Evolutionary conservation across 129 eudicot species (phyloP), one percentile per base, ranked within the genome.

Genomic region (Flaveria trinervia): DNA sequence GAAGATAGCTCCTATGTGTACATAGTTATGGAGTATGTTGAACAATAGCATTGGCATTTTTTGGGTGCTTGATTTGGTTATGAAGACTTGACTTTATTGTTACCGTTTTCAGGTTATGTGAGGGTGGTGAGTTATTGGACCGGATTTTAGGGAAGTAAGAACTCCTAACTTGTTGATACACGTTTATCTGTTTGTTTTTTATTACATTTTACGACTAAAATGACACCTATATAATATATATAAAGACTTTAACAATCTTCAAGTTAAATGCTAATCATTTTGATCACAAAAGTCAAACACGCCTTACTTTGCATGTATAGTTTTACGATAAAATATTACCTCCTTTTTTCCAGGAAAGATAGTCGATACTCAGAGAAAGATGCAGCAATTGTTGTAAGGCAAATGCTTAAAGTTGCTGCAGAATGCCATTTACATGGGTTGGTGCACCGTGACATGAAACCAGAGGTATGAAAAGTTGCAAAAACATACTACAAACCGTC

Each of bases 371-470:
- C 99, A 1, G 99, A 94, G 84, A 94, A 89, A 86, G 99, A 94
- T 85, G 99, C 99, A 48, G 99, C 99, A 70, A 77, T 83, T 18
- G 87, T 94, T 41, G 99, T 91, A 43, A 83, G 99, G 30, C 99
- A 94, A 83, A 94, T 94, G 99, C 97, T 94, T 25, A 94, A 84
- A 81, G 99, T 94, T 86, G 97, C 99, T 71, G 99, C 97, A 5
- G 90, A 94, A 82, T 94, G 99, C 79, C 99, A 94, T 91, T 86
- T 94, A 77, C 93, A 89, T 55, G 99, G 99, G 77, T 79, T 94
- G 77, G 99, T 94, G 56, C 99, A 94, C 84, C 99, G 99, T 79
- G 99, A 94, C 80, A 91, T 94, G 99, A 94, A 94, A 77, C 99
- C 99, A 61, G 99, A 94, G 96, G 99, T 94, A 78, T 48, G 78